Evolutionary conservation across 139 green algal genomes (phyloP).

Genomic region (Chlamydomonas asymmetrica): DNA sequence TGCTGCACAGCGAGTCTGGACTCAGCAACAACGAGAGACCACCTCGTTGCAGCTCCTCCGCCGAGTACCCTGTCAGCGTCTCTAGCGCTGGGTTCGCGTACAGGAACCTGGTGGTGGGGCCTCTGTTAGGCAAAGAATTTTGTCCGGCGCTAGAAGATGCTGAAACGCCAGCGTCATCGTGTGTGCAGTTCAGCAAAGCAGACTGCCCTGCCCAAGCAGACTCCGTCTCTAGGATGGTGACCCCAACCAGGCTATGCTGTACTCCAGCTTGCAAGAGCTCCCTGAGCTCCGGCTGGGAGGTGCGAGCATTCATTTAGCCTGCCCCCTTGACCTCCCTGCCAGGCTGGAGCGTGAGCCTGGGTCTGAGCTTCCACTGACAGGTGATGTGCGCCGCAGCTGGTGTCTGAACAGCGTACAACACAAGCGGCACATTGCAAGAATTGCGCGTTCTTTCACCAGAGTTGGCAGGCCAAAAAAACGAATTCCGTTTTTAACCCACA

Average conservation of each 20-base stretch:
- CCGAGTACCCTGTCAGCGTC: neutral
- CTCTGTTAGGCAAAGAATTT: no score
- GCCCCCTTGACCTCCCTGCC: no score
- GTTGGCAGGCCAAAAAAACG: no score
- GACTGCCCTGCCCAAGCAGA: neutral
- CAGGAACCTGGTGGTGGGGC: neutral
- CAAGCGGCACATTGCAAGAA: no score
- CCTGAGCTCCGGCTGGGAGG: no score
- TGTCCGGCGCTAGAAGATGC: neutral
- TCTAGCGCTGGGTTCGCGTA: conserved; percentile 3
- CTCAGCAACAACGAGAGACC: conserved; percentile 2
- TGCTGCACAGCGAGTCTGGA: neutral
- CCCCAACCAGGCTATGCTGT: neutral
- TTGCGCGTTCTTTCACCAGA: no score
- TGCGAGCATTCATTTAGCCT: no score
- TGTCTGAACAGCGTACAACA: no score
- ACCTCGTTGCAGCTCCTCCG: neutral
- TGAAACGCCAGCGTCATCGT: neutral
- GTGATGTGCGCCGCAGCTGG: no score
- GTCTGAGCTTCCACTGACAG: no score
- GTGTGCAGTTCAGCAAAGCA: neutral
- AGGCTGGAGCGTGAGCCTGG: no score
- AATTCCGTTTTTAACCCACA: no score
- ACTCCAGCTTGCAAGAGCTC: neutral
- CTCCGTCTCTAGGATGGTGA: neutral